Percentiles rank a stretch among this genome's conserved stretches.
Evolutionary conservation across 305 asterid species (phyloP).

Genomic region (Rubia tinctorum): DNA sequence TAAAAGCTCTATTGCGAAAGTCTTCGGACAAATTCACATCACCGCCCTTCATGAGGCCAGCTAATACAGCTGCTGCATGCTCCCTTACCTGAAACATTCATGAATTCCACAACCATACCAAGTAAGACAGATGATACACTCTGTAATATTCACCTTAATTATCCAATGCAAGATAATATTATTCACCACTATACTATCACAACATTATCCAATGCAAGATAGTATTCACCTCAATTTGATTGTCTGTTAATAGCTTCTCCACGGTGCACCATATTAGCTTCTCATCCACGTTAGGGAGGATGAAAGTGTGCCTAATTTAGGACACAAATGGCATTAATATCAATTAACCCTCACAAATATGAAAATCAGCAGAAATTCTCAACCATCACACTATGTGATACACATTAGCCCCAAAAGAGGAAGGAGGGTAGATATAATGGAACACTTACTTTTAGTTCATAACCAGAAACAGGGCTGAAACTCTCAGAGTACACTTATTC

Average conservation of each 20-base stretch:
- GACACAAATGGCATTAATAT: slow-evolving; percentile 7
- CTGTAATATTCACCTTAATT: neutral
- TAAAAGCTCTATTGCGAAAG: slow-evolving; percentile 81
- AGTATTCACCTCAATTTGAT: slow-evolving; percentile 87
- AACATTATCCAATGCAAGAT: slow-evolving; percentile 3
- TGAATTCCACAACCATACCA: neutral
- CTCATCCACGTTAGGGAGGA: slow-evolving; percentile 65
- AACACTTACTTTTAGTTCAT: too few relatives aligned
- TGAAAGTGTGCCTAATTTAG: slow-evolving; percentile 76
- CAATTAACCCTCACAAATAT: neutral
- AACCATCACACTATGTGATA: neutral
- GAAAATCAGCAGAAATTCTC: neutral
- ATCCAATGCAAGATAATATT: neutral
- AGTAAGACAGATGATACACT: neutral
- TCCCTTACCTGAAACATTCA: slow-evolving; percentile 72
- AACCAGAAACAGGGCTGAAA: too few relatives aligned
- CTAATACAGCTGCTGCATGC: slow-evolving; percentile 99
- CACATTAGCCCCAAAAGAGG: neutral
- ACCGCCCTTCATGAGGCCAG: slow-evolving; percentile 96
- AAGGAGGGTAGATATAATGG: too few relatives aligned
- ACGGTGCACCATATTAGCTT: slow-evolving; percentile 84
- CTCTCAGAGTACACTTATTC: neutral
- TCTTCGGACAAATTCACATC: slow-evolving; percentile 69
- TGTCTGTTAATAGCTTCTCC: slow-evolving; percentile 82
- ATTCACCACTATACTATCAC: neutral